Percentiles rank a stretch among this genome's conserved stretches.
Conservation (phyloP, 179 eudicot species). For the Heliamphora pulchella region DNA sequence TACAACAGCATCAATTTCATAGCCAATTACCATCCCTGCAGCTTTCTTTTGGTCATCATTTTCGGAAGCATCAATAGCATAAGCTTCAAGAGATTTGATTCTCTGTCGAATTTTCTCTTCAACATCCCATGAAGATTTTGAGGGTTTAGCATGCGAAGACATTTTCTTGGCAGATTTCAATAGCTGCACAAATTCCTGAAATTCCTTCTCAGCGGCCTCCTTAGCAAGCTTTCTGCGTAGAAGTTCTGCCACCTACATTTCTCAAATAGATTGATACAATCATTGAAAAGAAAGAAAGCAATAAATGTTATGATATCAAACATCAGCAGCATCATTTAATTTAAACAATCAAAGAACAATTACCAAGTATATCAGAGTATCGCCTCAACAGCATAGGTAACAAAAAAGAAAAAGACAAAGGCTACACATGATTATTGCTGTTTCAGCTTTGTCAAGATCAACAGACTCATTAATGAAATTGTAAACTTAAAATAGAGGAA, state of each 20-base stretch:
- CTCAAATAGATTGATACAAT: conserved; percentile 11
- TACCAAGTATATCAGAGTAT: neutral
- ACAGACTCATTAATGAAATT: neutral
- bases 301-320: neutral
- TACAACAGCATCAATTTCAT: conserved; percentile 12
- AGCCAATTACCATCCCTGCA: conserved; percentile 59
- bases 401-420: neutral
- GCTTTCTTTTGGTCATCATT: conserved; percentile 63
- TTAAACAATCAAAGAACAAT: neutral
- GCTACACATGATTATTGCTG: neutral
- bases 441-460: conserved; percentile 7
- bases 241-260: conserved; percentile 72
- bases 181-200: conserved; percentile 56
- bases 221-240: conserved; percentile 50
- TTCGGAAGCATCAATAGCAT: conserved; percentile 60
- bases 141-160: conserved; percentile 58
- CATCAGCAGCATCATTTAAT: neutral
- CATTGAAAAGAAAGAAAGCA: neutral
- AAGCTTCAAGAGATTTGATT: conserved; percentile 71
- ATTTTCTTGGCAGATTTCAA: conserved; percentile 58
- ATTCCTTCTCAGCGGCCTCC: conserved; percentile 77
- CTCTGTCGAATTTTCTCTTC: conserved; percentile 50
- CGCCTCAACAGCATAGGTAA: neutral
- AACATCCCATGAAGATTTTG: conserved; percentile 60
- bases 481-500: neutral